Conservation (phyloP, 345 rosid genomes). For the Passiflora organensis region DNA sequence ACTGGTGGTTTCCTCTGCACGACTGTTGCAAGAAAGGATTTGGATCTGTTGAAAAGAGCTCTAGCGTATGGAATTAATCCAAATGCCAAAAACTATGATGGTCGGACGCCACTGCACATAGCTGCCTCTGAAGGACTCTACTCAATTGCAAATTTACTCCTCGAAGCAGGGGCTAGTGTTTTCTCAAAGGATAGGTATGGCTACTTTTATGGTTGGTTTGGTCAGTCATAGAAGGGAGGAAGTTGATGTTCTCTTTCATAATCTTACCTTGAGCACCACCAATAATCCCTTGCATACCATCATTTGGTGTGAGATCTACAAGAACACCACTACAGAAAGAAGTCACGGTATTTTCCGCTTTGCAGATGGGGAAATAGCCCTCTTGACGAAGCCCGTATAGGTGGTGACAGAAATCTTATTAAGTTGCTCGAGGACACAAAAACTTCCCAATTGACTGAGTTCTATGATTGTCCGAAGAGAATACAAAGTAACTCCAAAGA, state of each 20-base stretch:
- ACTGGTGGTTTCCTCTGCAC: slow-evolving; percentile 64
- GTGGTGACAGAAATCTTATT: slow-evolving; percentile 56
- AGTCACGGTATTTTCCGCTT: not conserved
- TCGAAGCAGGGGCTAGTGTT: slow-evolving; percentile 70
- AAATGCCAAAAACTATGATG: slow-evolving; percentile 63
- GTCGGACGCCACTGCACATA: slow-evolving; percentile 67
- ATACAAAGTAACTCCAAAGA: slow-evolving; percentile 17
- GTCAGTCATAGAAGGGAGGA: not conserved
- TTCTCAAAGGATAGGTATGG: slow-evolving; percentile 62
- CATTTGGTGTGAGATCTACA: not conserved
- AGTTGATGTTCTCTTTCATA: not conserved
- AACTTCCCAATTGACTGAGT: slow-evolving; percentile 39
- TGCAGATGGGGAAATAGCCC: slow-evolving; percentile 85
- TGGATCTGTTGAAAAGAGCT: slow-evolving; percentile 51
- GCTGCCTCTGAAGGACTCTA: slow-evolving; percentile 72
- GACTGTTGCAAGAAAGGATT: slow-evolving; percentile 49
- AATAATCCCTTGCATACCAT: not conserved
- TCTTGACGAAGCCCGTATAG: slow-evolving; percentile 49
- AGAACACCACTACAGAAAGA: not conserved
- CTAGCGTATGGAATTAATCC: slow-evolving; percentile 59
- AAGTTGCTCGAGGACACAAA: slow-evolving; percentile 53
- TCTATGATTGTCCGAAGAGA: slow-evolving; percentile 22
- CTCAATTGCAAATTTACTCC: slow-evolving; percentile 40
- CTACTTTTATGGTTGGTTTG: too few species aligned
- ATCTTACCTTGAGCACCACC: too few species aligned